Conservation (phyloP, 805 yeast species). For the Wickerhamiella domercqiae region DNA sequence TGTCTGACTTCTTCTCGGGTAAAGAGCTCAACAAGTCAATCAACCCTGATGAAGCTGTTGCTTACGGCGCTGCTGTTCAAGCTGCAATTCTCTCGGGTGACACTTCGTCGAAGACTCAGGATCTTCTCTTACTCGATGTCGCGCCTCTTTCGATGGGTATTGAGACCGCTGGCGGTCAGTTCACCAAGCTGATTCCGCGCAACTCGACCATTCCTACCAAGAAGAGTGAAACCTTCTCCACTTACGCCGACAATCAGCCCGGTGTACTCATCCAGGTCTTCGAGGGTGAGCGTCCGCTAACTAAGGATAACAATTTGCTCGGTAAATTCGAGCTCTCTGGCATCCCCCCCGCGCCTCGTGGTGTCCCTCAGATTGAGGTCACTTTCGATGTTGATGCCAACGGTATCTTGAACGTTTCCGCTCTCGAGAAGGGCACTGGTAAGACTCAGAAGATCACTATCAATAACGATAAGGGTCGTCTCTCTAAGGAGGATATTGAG, state of each 20-base stretch:
- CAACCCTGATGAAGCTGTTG: conserved; percentile 98
- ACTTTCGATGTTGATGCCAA: conserved; percentile 95
- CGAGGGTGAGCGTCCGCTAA: conserved; percentile 96
- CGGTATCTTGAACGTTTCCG: conserved; percentile 92
- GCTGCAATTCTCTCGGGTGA: conserved; percentile 95
- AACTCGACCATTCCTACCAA: conserved; percentile 96
- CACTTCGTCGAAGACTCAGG: conserved; percentile 91
- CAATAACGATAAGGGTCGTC: conserved; percentile 97
- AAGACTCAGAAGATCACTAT: conserved; percentile 93
- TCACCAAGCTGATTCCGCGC: conserved; percentile 97
- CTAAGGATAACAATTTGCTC: conserved; percentile 87
- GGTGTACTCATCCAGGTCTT: conserved; percentile 95
- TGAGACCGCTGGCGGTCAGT: conserved; percentile 98
- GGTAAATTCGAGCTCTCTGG: conserved; percentile 96
- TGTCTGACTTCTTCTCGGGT: conserved; percentile 92
- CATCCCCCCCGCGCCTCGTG: conserved; percentile 98
- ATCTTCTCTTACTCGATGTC: conserved; percentile 84
- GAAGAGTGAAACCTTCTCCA: conserved; percentile 92
- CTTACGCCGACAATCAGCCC: conserved; percentile 96
- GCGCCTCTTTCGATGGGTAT: conserved; percentile 96
- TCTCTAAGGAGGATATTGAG: conserved; percentile 94
- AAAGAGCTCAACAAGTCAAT: conserved; percentile 93
- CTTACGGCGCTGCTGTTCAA: conserved; percentile 98
- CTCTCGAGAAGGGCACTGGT: conserved; percentile 97
- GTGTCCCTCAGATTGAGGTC: conserved; percentile 96